Evolutionary conservation across 352 stramenopile genomes (phyloP), one percentile per base, ranked within the genome.

Genomic region (Globisporangium nunn): DNA sequence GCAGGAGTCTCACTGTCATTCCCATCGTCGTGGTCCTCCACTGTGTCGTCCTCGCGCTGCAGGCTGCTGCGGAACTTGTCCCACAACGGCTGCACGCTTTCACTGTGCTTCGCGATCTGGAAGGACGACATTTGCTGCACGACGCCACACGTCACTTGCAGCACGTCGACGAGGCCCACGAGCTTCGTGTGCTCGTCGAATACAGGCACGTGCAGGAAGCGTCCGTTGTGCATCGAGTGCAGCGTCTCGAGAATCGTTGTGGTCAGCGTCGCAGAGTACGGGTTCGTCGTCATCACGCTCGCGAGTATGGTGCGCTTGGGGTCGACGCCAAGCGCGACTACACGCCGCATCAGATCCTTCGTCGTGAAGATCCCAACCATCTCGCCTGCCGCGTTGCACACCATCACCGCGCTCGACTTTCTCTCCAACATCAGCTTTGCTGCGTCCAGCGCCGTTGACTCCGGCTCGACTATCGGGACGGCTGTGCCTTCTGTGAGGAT

Each of bases 221-320:
- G 87, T 28, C 97, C 94, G 50, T 98, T 96, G 68, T 98, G 95
- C 94, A 99, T 98, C 51, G 92, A 96, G 68, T 99, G 95, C 50
- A 99, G 72, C 14, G 96, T 98, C 59, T 99, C 96, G 48, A 98
- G 69, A 31, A 99, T 96, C 23, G 93, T 97, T 29, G 96, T 98
- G 58, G 96, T 84, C 45, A 96, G 72, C 3, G 73, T 86, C 11
- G 96, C 95, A 18, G 81, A 91, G 62, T 98, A 96, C 30, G 96
- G 96, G 43, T 98, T 94, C 7, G 74, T 64, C 5, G 96, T 99
- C 96, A 99, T 98, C 4, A 98, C 91, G 17, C 71, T 72, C 4
- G 72, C 85, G 35, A 99, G 80, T 39, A 75, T 52, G 58, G 87
- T 97, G 18, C 68, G 67, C 30, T 73, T 74, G 18, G 96, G 86